phyloP scores from a whole-genome alignment of 2,329 filamentous ascomycete species.

The Hypocrella siamensis region DNA sequence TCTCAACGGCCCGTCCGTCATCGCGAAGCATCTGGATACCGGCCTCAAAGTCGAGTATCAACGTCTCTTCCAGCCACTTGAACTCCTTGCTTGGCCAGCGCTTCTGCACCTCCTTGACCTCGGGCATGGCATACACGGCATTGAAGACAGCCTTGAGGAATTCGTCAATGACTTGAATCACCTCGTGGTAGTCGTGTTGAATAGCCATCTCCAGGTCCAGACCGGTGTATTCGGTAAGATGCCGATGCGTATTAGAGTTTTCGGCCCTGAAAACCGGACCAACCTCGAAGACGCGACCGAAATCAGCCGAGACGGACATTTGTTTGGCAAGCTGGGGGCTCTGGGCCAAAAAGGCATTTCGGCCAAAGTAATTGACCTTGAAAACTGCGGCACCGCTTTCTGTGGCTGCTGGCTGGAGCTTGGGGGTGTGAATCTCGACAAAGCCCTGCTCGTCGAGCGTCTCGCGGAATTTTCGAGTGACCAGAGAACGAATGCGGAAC shows the following conservation, averaged over 20 bases:
- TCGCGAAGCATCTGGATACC: conserved; percentile 70
- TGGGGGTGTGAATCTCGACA: conserved; percentile 87
- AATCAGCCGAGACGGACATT: conserved; percentile 81
- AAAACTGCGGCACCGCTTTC: conserved; percentile 89
- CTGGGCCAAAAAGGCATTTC: conserved; percentile 76
- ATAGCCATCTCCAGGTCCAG: conserved; percentile 89
- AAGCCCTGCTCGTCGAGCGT: conserved; percentile 64
- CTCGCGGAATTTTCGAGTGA: conserved; percentile 65
- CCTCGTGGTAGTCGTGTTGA: conserved; percentile 78
- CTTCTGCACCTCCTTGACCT: conserved; percentile 65
- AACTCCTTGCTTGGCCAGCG: conserved; percentile 80
- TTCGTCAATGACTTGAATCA: conserved; percentile 60
- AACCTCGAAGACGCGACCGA: conserved; percentile 70
- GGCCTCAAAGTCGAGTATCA: conserved; percentile 64
- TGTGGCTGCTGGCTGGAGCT: conserved; percentile 77
- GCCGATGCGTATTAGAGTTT: conserved; percentile 88
- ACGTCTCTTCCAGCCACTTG: conserved; percentile 74
- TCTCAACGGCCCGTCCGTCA: conserved; percentile 59
- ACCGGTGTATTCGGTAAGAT: conserved; percentile 88
- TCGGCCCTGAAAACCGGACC: conserved; percentile 71
- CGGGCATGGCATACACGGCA: conserved; percentile 31
- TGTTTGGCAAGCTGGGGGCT: conserved; percentile 88
- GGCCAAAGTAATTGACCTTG: conserved; percentile 79
- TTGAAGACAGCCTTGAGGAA: conserved; percentile 60
- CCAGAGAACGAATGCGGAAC: conserved; percentile 71